Evolutionary conservation across 1,284 basidiomycete species (phyloP), one percentile per base, ranked within the genome.

Genomic region (Trametes sp.): DNA sequence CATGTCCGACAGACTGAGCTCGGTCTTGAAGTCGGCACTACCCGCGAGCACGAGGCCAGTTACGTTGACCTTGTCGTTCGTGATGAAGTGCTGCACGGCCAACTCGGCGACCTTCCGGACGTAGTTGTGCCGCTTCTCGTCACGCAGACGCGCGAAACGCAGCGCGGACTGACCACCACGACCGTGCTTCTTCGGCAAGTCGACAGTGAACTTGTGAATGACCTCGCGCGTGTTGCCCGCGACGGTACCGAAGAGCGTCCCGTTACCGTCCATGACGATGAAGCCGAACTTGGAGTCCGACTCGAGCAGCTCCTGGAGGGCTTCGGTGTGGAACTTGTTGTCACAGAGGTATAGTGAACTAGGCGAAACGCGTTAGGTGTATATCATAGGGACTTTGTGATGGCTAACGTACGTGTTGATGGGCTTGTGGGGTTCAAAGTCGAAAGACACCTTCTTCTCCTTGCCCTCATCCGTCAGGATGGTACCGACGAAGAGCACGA

Each of bases 161-260:
- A 99, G 85, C 31, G 98, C 98, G 64, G 98, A 99, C 80, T 99
- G 98, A 82, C 98, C 98, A 90, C 98, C 98, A 87, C 98, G 97
- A 71, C 96, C 96, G 79, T 99, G 98, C 85, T 99, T 99, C 84
- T 99, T 99, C 54, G 98, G 98, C 23, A 99, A 86, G 80, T 99
- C 98, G 75, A 99, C 98, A 38, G 93, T 96, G 81, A 99, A 98
- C 79, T 99, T 99, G 82, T 99, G 96, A 61, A 98, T 85, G 57
- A 99, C 88, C 67, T 98, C 96, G 70, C 98, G 94, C 23, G 98
- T 98, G 81, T 99, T 99, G 57, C 98, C 98, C 0, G 96, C 89
- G 51, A 99, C 88, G 4, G 94, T 95, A 67, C 98, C 98, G 71
- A 98, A 99, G 48, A 99, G 90, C 23, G 95, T 93, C 38, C 96